Conservation (phyloP, 371 early-diverging fungal species). For the Apophysomyces variabilis region DNA sequence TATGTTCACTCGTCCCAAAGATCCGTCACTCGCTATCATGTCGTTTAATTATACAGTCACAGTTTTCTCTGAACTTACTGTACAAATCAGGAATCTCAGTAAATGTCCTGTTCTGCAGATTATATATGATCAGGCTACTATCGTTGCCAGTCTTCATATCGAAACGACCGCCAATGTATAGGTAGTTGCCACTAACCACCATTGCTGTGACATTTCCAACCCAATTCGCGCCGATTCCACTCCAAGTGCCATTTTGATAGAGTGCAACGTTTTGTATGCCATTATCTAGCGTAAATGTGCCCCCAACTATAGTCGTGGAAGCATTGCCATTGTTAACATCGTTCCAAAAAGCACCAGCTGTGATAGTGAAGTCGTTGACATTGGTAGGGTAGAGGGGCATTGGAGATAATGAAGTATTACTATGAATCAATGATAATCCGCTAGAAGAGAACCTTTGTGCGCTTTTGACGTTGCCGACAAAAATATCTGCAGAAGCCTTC, state of each 20-base stretch:
- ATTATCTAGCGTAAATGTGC: slow-evolving; percentile 34
- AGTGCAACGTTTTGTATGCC: slow-evolving; percentile 50
- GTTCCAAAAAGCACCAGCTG: slow-evolving; percentile 41
- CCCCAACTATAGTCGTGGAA: slow-evolving; percentile 44
- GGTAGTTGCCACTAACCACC: slow-evolving; percentile 37
- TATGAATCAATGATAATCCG: slow-evolving; percentile 39
- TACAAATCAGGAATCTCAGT: slow-evolving; percentile 28
- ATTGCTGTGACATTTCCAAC: slow-evolving; percentile 35
- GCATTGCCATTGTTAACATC: slow-evolving; percentile 24
- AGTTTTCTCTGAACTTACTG: slow-evolving; percentile 26
- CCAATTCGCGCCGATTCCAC: slow-evolving; percentile 48
- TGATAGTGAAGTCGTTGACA: slow-evolving; percentile 18
- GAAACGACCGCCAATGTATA: slow-evolving; percentile 61
- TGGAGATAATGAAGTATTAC: slow-evolving; percentile 16
- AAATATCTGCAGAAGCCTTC: slow-evolving; percentile 18
- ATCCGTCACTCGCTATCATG: slow-evolving; percentile 29
- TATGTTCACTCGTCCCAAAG: slow-evolving; percentile 42
- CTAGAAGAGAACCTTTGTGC: slow-evolving; percentile 41
- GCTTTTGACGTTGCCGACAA: slow-evolving; percentile 40
- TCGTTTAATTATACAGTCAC: not conserved
- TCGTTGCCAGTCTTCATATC: slow-evolving; percentile 16
- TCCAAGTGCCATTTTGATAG: slow-evolving; percentile 43
- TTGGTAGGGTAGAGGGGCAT: slow-evolving; percentile 42
- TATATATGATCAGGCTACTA: slow-evolving; percentile 39
- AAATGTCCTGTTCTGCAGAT: slow-evolving; percentile 35